Evolutionary conservation across 768 basidiomycete species (phyloP).

Genomic region (Trametes cinnabarina): DNA sequence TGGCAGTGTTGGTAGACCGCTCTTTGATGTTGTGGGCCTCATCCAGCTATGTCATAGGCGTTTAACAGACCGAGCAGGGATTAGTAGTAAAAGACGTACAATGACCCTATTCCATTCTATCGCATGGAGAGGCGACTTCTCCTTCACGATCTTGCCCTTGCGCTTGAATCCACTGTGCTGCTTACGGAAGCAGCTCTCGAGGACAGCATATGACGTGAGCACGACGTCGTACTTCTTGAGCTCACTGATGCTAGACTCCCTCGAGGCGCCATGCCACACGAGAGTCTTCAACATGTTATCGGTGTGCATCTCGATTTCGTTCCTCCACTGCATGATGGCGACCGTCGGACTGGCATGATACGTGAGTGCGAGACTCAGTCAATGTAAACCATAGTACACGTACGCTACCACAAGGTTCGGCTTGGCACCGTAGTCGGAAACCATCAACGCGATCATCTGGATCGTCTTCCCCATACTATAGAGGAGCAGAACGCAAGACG

Average conservation of each 20-base stretch:
- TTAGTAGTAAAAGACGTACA: constrained; percentile 33
- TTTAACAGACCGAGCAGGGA: not conserved
- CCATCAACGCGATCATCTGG: constrained; percentile 88
- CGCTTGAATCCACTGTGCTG: constrained; percentile 91
- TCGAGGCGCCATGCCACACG: constrained; percentile 87
- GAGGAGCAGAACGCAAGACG: no score
- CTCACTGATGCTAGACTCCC: constrained; percentile 63
- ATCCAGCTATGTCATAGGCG: constrained; percentile 56
- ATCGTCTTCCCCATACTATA: constrained; percentile 92
- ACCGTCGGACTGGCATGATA: constrained; percentile 41
- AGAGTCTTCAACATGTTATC: constrained; percentile 74
- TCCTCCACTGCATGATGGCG: constrained; percentile 81
- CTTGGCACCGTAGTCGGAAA: constrained; percentile 63
- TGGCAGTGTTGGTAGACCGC: constrained; percentile 89
- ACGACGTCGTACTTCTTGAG: constrained; percentile 88
- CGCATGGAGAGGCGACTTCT: constrained; percentile 81
- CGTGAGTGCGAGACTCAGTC: not conserved
- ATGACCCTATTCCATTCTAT: constrained; percentile 84
- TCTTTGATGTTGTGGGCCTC: constrained; percentile 99
- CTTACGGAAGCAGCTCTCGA: constrained; percentile 91
- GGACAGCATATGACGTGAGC: constrained; percentile 81
- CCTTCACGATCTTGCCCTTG: constrained; percentile 79
- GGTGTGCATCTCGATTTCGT: constrained; percentile 87
- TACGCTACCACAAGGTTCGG: constrained; percentile 94
- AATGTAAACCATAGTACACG: constrained; percentile 28